Base-by-base conservation (phyloP, 371 early-diverging fungal species). In the Saksenaea oblongispora region DNA sequence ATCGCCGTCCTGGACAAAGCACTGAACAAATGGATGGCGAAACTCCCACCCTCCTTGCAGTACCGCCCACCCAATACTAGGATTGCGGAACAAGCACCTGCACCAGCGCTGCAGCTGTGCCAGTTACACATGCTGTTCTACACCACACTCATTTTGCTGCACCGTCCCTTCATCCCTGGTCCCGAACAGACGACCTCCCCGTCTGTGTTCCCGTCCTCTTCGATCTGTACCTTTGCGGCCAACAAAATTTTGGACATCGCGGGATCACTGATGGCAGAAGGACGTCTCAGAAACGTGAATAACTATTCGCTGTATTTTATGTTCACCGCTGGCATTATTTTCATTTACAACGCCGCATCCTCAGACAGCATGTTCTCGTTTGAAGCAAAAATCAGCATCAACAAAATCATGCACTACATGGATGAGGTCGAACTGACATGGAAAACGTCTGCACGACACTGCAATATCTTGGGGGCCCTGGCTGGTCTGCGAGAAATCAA, bases 61-160 rank as follows among this genome's bases (percentile, higher is more conserved):
- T 79, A 83, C 44, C 69, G 76, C 14, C 83, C 84, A 18, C 77
- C 78, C 14, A 76, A 74, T 36, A 76, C 75, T 3, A 55, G 75
- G 27, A 37, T 64, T 22, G 67, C 65, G 14, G 67, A 74, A 59
- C 34, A 60, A 13, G 73, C 74, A 5, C 69, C 72, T 8, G 74
- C 78, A 1, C 76, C 83, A 9, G 62, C 83, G 8, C 65, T 82
- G 1, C 78, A 78, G 26, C 61, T 80, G 17, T 83, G 80, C 28
- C 84, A 84, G 34, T 44, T 84, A 22, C 91, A 91, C 54, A 78
- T 92, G 70, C 77, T 89, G 10, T 92, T 89, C 71, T 87, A 92
- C 69, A 89, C 91, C 1, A 82, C 90, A 41, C 62, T 89, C 39
- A 90, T 93, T 27, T 70, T 93, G 10, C 81, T 91, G 0, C 92